Evolutionary conservation across 495 filamentous ascomycete species (phyloP), one percentile per base, ranked within the genome.

Genomic region (Aspergillus avenaceus): DNA sequence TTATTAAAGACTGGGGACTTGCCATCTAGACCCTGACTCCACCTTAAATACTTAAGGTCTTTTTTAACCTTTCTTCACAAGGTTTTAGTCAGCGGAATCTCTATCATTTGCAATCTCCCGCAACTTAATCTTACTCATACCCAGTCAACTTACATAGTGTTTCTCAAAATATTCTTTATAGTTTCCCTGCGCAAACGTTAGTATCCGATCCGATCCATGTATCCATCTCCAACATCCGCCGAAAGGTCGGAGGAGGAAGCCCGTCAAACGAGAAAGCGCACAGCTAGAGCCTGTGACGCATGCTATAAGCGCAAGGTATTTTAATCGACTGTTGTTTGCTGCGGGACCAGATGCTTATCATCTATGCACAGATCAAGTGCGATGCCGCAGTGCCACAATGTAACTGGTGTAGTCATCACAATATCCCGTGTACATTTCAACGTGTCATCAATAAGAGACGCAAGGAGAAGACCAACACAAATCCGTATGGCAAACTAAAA

Each of bases 371-470:
- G 75, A 80, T 80, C 44, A 76, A 77, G 71, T 80, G 77, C 48
- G 77, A 80, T 49, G 64, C 61, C 9, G 69, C 61, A 7, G 32
- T 60, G 2, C 67, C 68, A 4, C 49, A 66, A 42, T 80, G 77
- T 63, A 74, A 80, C 57, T 80, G 77, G 77, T 80, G 77, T 47
- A 67, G 64, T 44, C 74, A 79, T 53, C 77, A 80, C 52, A 61
- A 71, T 42, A 65, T 72, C 4, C 54, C 68, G 12, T 80, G 77
- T 58, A 77, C 75, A 1, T 78, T 75, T 50, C 63, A 70, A 38
- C 61, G 74, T 22, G 59, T 65, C 1, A 60, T 65, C 23, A 62
- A 60, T 36, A 58, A 67, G 29, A 71, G 63, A 55, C 59, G 67
- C 18, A 74, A 74, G 45, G 45, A 48, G 2, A 46, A 45, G 12